These are phyloP conservation scores for Nigrospora osmanthi DNA, from an alignment of 2,329 filamentous ascomycete genomes.

Conservation along the genomic window DNA sequence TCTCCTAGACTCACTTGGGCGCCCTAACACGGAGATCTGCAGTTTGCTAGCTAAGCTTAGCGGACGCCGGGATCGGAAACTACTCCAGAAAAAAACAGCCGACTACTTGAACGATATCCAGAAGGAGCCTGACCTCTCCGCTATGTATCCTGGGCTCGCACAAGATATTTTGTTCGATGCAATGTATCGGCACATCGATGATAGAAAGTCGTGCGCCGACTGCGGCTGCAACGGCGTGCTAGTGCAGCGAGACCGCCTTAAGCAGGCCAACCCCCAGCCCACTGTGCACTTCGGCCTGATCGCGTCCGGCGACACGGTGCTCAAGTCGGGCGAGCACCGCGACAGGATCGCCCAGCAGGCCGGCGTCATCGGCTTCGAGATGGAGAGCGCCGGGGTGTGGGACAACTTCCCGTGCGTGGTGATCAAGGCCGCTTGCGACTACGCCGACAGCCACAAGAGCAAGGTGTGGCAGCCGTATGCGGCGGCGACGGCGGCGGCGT, in stretches of 20 bases:
- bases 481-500: slow-evolving; percentile 19
- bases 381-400: slow-evolving; percentile 20
- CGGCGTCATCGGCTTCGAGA: slow-evolving; percentile 22
- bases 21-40: slow-evolving; percentile 12
- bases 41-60: slow-evolving; percentile 19
- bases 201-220: slow-evolving; percentile 3
- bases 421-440: slow-evolving; percentile 29
- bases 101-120: slow-evolving; percentile 4
- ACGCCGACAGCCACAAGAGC: slow-evolving; percentile 28
- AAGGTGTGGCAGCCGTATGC: slow-evolving; percentile 24
- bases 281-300: slow-evolving; percentile 27
- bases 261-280: slow-evolving; percentile 8
- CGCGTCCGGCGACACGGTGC: slow-evolving; percentile 29
- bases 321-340: slow-evolving; percentile 26
- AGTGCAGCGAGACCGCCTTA: slow-evolving; percentile 10
- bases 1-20: slow-evolving; percentile 9
- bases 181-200: slow-evolving; percentile 6
- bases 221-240: slow-evolving; percentile 9
- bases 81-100: slow-evolving; percentile 1
- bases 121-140: neutral
- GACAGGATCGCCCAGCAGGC: slow-evolving; percentile 21
- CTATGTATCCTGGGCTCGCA: slow-evolving; percentile 4
- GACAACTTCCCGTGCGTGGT: slow-evolving; percentile 22
- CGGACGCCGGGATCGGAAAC: slow-evolving; percentile 6
- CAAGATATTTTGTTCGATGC: slow-evolving; percentile 10